phyloP scores from a whole-genome alignment of 768 basidiomycete genomes.

The Lentinula lateritia region DNA sequence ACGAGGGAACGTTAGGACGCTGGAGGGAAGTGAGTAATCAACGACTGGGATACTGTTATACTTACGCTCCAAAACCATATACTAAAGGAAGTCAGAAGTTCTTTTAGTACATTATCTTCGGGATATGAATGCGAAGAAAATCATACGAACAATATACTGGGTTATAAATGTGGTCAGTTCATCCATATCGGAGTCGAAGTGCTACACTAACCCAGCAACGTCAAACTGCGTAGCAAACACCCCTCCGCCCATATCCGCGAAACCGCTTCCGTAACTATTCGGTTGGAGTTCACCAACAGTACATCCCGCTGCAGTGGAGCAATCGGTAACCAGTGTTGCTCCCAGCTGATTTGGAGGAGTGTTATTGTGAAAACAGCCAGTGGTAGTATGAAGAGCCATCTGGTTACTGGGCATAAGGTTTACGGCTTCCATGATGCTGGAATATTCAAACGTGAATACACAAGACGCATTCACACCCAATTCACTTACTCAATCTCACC shows the following conservation, averaged over 20 bases:
- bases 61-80: constrained; percentile 46
- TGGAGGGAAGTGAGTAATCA: constrained; percentile 16
- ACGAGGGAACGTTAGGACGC: constrained; percentile 32
- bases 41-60: background rate
- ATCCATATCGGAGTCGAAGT: background rate
- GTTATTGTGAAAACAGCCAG: constrained; percentile 30
- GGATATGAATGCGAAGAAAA: background rate
- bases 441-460: background rate
- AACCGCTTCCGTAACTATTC: constrained; percentile 61
- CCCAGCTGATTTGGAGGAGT: constrained; percentile 36
- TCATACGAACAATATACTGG: constrained; percentile 19
- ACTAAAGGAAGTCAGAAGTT: constrained; percentile 14
- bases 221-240: constrained; percentile 75
- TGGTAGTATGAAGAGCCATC: constrained; percentile 71
- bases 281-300: constrained; percentile 52
- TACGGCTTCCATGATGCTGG: constrained; percentile 78
- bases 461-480: no score
- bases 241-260: constrained; percentile 68
- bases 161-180: background rate
- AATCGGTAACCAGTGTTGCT: constrained; percentile 46
- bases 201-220: constrained; percentile 23
- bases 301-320: constrained; percentile 60
- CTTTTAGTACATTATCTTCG: background rate
- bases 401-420: constrained; percentile 69
- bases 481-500: constrained; percentile 42